These are phyloP conservation scores for Salix dunnii DNA, from an alignment of 345 rosid species.

Conservation along the genomic window DNA sequence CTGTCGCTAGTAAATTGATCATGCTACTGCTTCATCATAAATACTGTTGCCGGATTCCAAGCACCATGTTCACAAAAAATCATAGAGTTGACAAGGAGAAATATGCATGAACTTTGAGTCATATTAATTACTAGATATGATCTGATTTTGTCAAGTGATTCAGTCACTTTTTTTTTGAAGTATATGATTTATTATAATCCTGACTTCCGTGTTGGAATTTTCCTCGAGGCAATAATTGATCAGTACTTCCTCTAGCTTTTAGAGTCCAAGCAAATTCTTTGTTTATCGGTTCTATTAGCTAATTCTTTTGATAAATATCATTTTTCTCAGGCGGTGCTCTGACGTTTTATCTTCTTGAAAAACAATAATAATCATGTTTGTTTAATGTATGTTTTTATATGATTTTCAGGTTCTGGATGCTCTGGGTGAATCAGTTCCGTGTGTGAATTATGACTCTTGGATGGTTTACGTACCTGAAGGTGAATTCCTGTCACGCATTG, in stretches of 20 bases:
- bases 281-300: too few relatives aligned
- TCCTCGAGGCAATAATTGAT: too few relatives aligned
- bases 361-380: background rate
- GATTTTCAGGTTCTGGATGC: constrained; percentile 77
- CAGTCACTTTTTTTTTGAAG: background rate
- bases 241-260: too few relatives aligned
- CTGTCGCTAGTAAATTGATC: background rate
- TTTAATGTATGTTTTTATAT: background rate
- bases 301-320: too few relatives aligned
- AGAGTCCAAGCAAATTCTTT: too few relatives aligned
- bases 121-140: too few relatives aligned
- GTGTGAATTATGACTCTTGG: constrained; percentile 87
- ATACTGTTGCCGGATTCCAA: background rate
- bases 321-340: background rate
- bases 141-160: background rate
- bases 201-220: too few relatives aligned
- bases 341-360: background rate
- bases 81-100: too few relatives aligned
- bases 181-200: too few relatives aligned
- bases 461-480: constrained; percentile 95
- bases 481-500: constrained; percentile 82
- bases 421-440: constrained; percentile 80
- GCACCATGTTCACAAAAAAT: too few relatives aligned
- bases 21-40: background rate
- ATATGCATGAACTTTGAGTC: too few relatives aligned